Conservation (phyloP, 148 eudicot species). For the Cornus suecica region DNA sequence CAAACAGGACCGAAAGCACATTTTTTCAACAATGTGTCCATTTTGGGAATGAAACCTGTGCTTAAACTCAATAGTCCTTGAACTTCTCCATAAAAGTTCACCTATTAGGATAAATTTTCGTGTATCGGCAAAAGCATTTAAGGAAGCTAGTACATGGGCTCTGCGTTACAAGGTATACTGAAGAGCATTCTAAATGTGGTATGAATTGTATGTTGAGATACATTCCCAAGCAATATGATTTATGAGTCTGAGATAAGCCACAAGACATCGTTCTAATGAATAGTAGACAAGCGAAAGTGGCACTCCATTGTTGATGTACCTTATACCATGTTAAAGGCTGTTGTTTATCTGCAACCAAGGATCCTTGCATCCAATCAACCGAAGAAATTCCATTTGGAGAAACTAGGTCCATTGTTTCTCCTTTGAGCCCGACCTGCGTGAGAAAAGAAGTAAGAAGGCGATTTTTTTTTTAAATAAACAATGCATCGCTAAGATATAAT, state of each 20-base stretch:
- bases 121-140: background rate
- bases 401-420: conserved; percentile 68
- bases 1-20: no score
- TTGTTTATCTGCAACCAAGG: conserved; percentile 38
- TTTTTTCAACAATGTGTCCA: background rate
- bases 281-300: background rate
- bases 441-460: conserved; percentile 3
- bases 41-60: background rate
- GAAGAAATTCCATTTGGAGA: conserved; percentile 52
- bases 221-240: background rate
- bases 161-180: no score
- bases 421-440: conserved; percentile 76
- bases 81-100: background rate
- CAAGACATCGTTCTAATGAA: background rate
- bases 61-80: background rate
- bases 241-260: background rate
- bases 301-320: conserved; percentile 36
- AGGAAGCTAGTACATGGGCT: background rate
- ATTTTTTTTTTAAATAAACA: background rate
- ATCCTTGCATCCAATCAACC: conserved; percentile 61
- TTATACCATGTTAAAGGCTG: conserved; percentile 87
- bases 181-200: no score
- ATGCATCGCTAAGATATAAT: background rate
- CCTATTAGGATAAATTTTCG: background rate
- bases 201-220: background rate